phyloP scores from a whole-genome alignment of 495 filamentous ascomycete species.

The Penicillium subrubescens region DNA sequence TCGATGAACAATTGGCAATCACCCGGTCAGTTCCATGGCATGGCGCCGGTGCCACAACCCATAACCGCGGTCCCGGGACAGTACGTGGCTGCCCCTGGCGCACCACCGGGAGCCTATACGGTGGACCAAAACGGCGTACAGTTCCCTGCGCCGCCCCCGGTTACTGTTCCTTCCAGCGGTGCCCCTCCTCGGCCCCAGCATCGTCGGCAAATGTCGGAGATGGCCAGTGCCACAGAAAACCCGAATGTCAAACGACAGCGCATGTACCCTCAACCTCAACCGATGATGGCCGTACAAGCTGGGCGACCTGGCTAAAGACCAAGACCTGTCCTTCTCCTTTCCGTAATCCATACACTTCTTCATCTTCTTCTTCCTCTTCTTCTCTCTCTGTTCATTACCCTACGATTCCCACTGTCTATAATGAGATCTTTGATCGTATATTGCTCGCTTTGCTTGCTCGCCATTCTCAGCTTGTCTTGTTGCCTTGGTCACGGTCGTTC shows the following conservation, averaged over 20 bases:
- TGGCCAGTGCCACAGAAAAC: constrained; percentile 59
- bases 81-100: constrained; percentile 48
- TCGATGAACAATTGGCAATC: constrained; percentile 74
- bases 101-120: constrained; percentile 44
- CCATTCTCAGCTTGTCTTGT: constrained; percentile 19
- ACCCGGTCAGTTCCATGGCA: constrained; percentile 65
- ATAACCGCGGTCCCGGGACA: constrained; percentile 53
- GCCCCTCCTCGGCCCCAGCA: constrained; percentile 48
- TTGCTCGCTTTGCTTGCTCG: constrained; percentile 15
- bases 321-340: not conserved
- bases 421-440: constrained; percentile 30
- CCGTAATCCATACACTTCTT: not conserved
- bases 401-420: constrained; percentile 40
- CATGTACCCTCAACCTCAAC: constrained; percentile 57
- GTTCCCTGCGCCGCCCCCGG: constrained; percentile 50
- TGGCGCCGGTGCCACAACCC: constrained; percentile 57
- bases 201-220: constrained; percentile 67
- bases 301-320: constrained; percentile 36
- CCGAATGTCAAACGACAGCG: constrained; percentile 63
- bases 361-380: constrained; percentile 13
- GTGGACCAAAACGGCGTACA: constrained; percentile 56
- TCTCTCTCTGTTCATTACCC: constrained; percentile 28
- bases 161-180: constrained; percentile 49
- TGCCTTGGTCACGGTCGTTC: constrained; percentile 15
- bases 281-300: constrained; percentile 49